phyloP scores from a whole-genome alignment of 139 green algal species.

The Dunaliella primolecta region DNA sequence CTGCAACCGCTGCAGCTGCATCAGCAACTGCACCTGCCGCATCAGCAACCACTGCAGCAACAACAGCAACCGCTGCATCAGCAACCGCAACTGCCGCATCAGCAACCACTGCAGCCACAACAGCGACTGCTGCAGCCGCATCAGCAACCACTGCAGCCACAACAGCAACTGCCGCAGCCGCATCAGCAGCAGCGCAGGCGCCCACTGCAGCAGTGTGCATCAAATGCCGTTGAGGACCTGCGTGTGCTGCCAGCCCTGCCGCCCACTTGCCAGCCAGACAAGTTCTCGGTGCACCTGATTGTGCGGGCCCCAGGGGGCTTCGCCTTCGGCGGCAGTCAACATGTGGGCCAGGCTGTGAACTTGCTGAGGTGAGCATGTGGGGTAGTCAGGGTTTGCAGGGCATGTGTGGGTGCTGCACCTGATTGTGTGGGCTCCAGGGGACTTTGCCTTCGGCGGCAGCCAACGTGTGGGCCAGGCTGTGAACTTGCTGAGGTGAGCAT shows the following conservation, averaged over 20 bases:
- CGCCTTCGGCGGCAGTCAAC: constrained; percentile 59
- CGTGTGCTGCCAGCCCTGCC: not conserved
- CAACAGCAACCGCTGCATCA: constrained; percentile 4
- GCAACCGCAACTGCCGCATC: not conserved
- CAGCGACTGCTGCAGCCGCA: not conserved
- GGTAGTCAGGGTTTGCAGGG: no score
- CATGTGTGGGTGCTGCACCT: no score
- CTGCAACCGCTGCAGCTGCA: not conserved
- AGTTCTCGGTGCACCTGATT: constrained; percentile 80
- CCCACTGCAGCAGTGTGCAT: not conserved
- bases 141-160: not conserved
- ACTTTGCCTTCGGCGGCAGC: constrained; percentile 61
- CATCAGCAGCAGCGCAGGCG: constrained; percentile 6
- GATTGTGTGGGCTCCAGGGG: constrained; percentile 56
- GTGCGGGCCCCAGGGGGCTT: constrained; percentile 53
- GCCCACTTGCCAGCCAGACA: constrained; percentile 31
- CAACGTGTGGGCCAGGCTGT: constrained; percentile 28
- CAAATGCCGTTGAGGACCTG: not conserved
- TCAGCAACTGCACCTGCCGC: not conserved
- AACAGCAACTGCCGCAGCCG: constrained; percentile 4
- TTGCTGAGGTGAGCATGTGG: constrained; percentile 21
- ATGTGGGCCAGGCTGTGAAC: constrained; percentile 29
- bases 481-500: constrained; percentile 19
- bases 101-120: not conserved
- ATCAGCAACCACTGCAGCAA: no score